Evolutionary conservation across 495 filamentous ascomycete genomes (phyloP).

Genomic region (Podospora appendiculata): DNA sequence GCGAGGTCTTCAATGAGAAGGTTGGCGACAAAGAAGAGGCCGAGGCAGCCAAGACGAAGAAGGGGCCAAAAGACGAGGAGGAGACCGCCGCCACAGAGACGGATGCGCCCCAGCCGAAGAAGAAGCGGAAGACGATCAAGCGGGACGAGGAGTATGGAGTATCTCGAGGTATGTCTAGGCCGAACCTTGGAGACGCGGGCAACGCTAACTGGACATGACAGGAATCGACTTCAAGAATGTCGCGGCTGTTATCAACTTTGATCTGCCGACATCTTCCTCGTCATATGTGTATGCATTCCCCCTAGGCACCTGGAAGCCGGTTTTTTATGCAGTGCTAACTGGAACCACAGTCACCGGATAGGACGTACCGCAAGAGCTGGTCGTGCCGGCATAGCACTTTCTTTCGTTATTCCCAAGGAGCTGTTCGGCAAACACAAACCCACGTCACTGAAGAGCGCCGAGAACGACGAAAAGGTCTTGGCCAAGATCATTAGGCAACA

Average conservation of each 20-base stretch:
- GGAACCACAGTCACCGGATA: constrained; percentile 63
- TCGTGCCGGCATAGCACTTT: constrained; percentile 87
- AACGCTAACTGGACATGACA: too few relatives aligned
- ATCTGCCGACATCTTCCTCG: constrained; percentile 79
- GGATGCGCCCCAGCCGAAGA: constrained; percentile 16
- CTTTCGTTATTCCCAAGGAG: constrained; percentile 77
- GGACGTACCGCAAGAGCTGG: constrained; percentile 89
- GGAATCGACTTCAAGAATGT: constrained; percentile 81
- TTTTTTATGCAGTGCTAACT: too few relatives aligned
- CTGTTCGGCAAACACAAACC: constrained; percentile 81
- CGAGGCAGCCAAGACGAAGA: constrained; percentile 19
- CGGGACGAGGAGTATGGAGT: constrained; percentile 81
- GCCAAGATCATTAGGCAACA: constrained; percentile 66
- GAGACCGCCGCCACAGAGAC: not conserved
- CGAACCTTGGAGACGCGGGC: too few relatives aligned
- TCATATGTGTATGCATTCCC: constrained; percentile 47
- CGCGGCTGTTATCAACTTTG: constrained; percentile 92
- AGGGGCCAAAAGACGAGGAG: constrained; percentile 12
- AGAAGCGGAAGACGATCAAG: constrained; percentile 24
- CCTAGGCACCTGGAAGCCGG: too few relatives aligned
- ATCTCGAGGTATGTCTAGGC: constrained; percentile 52
- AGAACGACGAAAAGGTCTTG: constrained; percentile 78
- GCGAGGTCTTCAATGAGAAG: constrained; percentile 60
- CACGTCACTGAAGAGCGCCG: constrained; percentile 61
- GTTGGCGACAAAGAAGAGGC: constrained; percentile 25